Evolutionary conservation across 805 yeast genomes (phyloP), one percentile per base, ranked within the genome.

Genomic region (Cyberlindnera suaveolens): DNA sequence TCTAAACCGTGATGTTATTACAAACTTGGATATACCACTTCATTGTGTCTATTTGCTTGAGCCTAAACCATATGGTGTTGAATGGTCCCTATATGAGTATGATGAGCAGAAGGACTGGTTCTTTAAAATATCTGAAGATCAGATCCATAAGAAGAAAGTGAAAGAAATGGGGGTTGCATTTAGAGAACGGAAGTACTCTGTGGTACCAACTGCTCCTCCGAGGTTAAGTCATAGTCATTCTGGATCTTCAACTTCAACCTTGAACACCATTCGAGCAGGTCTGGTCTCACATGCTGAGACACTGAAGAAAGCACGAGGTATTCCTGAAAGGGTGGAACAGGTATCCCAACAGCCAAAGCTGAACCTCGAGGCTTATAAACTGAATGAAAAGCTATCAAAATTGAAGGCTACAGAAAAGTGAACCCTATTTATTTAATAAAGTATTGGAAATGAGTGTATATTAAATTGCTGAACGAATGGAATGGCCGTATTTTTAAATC

Each of bases 51-150:
- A 90, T 60, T 77, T 91, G 45, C 72, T 91, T 47, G 97, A 91
- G 58, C 89, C 91, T 39, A 87, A 86, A 61, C 97, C 98, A 0
- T 91, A 88, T 62, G 98, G 98, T 2, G 95, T 95, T 3, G 95
- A 88, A 47, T 91, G 96, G 88, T 76, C 84, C 13, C 70, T 90
- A 61, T 91, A 82, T 64, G 96, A 89, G 61, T 91, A 82, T 65
- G 84, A 86, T 54, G 96, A 90, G 52, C 65, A 64, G 3, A 64
- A 72, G 34, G 90, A 89, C 60, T 79, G 87, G 82, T 91, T 91
- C 65, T 74, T 68, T 42, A 78, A 84, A 54, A 82, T 88, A 4
- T 66, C 69, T 5, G 63, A 69, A 38, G 62, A 66, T 7, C 65
- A 66, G 38, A 48, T 70, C 39, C 66, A 68, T 44, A 66, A 70